Conservation (phyloP, 345 rosid species). For the Boechera retrofracta region DNA sequence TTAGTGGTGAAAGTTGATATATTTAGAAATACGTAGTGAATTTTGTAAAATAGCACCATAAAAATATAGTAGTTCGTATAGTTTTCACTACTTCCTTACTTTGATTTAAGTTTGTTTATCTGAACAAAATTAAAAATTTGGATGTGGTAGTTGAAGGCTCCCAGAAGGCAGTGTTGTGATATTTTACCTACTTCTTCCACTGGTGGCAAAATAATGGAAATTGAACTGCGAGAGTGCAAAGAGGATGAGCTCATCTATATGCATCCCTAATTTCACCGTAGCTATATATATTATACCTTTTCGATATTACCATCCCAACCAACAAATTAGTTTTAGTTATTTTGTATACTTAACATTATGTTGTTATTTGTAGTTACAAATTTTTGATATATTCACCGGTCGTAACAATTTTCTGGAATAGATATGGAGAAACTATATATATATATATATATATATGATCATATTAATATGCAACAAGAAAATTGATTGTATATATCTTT, state of each 20-base stretch:
- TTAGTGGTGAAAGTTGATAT: background rate
- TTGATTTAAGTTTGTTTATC: background rate
- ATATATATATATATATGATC: background rate
- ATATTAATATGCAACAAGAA: background rate
- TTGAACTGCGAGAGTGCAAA: constrained; percentile 69
- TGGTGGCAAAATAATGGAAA: constrained; percentile 56
- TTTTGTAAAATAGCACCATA: background rate
- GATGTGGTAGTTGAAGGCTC: constrained; percentile 64
- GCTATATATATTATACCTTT: background rate
- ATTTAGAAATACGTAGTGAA: background rate
- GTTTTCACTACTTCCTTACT: background rate
- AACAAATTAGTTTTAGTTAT: background rate
- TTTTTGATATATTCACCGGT: background rate
- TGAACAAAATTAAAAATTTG: background rate
- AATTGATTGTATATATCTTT: background rate
- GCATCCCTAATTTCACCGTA: constrained; percentile 42
- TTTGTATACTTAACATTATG: background rate
- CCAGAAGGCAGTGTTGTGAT: constrained; percentile 90
- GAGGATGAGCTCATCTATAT: constrained; percentile 70
- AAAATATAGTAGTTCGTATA: background rate
- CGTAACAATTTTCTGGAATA: background rate
- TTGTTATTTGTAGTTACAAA: background rate
- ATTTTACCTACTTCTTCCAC: constrained; percentile 68
- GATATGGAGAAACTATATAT: background rate
- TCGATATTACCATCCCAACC: constrained; percentile 1